These are phyloP conservation scores for Penicillium ucsense DNA, from an alignment of 495 filamentous ascomycete genomes.

Conservation along the genomic window DNA sequence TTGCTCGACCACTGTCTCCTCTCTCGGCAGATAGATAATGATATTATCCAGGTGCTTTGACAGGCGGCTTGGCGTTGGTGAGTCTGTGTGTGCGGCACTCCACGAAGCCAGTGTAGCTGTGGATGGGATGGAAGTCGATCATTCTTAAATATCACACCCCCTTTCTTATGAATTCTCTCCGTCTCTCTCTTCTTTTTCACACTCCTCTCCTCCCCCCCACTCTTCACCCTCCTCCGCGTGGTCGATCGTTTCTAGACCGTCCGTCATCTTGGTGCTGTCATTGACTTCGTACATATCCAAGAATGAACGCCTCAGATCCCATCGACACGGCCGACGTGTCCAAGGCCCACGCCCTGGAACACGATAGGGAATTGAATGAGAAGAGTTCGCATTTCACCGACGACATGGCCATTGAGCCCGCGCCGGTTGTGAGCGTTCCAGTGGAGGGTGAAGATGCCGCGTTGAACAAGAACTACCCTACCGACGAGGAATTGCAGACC, in stretches of 20 bases:
- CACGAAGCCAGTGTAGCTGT: too few species aligned
- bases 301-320: slow-evolving; percentile 27
- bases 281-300: background rate
- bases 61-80: too few species aligned
- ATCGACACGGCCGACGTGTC: slow-evolving; percentile 20
- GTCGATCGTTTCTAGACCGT: background rate
- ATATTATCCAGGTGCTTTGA: too few species aligned
- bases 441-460: slow-evolving; percentile 11
- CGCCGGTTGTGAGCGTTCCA: background rate
- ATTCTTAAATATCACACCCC: too few species aligned
- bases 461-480: slow-evolving; percentile 33
- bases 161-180: too few species aligned
- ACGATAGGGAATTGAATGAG: slow-evolving; percentile 11
- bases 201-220: background rate
- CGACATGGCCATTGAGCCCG: slow-evolving; percentile 7
- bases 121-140: too few species aligned
- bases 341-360: slow-evolving; percentile 14
- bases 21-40: too few species aligned
- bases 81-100: too few species aligned
- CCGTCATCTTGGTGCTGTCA: background rate
- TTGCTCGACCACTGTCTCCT: too few species aligned
- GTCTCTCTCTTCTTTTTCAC: too few species aligned
- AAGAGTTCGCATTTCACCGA: slow-evolving; percentile 4
- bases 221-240: background rate
- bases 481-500: slow-evolving; percentile 46